Evolutionary conservation across 164 flowering plant genomes (phyloP), one percentile per base, ranked within the genome.

Genomic region (Chimonanthus praecox): DNA sequence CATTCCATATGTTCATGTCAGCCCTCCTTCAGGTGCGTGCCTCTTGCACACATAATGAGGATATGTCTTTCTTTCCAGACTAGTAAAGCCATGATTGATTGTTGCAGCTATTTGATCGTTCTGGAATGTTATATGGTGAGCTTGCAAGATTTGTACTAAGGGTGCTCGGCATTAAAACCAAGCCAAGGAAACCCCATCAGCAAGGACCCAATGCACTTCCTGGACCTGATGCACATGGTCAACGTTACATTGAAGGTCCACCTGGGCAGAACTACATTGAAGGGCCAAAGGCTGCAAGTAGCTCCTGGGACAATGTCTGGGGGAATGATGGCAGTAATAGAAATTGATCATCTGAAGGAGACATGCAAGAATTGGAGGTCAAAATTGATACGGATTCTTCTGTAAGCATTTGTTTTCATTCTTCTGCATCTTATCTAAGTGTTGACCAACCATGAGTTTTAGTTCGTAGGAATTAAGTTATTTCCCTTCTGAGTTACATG

Each of bases 1-100:
- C 99, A n/a, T 86, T 90, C 73, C 99, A 94, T 81, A 77, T 92
- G 91, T 92, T 94, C 61, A 92, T 94, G 93, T 66, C 96, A 51
- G 99, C 99, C 0, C 90, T 94, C 71, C 92, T 92, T 76, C 97
- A 92, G 98, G 98, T 92, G 73, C 54, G 46, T n/a, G 33, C 46
- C 48, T 10, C 18, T 62, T 33, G 8, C 11, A 4, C 68, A 7
- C 68, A 7, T 70, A 43, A 21, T 21, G 13, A 33, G 43, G 58
- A 63, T 15, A 16, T 11, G 9, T n/a, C 44, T 7, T 64, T n/a
- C 10, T 44, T 5, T 0, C 16, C 16, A 5, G 13, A 7, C 16
- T 7, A 64, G 9, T 4, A 15, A 16, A 58, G 10, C 62, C 33
- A 48, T 64, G 70, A 11, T 43, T 61, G 33, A 16, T 71, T 2